phyloP scores from a whole-genome alignment of 768 basidiomycete genomes.

The Artomyces pyxidatus region DNA sequence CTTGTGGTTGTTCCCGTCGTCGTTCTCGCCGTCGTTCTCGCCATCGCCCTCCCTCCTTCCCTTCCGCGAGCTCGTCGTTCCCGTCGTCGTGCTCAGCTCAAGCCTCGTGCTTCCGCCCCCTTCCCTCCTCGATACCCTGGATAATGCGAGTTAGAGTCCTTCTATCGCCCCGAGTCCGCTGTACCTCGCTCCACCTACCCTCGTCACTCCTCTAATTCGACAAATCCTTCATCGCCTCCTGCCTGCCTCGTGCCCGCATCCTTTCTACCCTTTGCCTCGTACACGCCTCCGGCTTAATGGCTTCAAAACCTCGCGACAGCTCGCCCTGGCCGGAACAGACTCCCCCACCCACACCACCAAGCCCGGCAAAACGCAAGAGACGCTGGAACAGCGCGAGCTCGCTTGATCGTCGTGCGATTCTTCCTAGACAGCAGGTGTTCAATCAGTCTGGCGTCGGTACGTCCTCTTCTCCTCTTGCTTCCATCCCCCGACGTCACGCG shows the following conservation, averaged over 20 bases:
- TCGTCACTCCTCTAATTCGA: slow-evolving; percentile 13
- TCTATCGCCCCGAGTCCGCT: slow-evolving; percentile 6
- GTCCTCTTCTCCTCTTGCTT: neutral
- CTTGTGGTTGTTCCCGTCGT: neutral
- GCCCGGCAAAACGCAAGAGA: slow-evolving; percentile 25
- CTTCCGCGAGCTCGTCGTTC: slow-evolving; percentile 22
- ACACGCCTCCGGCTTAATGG: slow-evolving; percentile 25
- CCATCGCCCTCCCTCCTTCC: slow-evolving; percentile 9
- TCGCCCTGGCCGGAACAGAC: slow-evolving; percentile 41
- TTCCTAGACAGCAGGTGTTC: slow-evolving; percentile 11
- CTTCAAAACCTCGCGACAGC: slow-evolving; percentile 24
- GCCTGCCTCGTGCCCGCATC: slow-evolving; percentile 17
- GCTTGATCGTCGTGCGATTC: slow-evolving; percentile 11
- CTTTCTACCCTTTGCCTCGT: slow-evolving; percentile 15
- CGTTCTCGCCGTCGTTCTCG: neutral
- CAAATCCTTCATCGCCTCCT: slow-evolving; percentile 16
- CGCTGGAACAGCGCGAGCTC: slow-evolving; percentile 5
- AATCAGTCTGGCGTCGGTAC: slow-evolving; percentile 14
- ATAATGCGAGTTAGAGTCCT: slow-evolving; percentile 23
- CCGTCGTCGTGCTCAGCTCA: slow-evolving; percentile 19
- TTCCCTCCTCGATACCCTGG: slow-evolving; percentile 18
- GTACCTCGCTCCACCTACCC: slow-evolving; percentile 10
- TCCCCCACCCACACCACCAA: slow-evolving; percentile 20
- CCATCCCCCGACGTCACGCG: neutral
- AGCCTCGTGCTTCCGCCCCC: slow-evolving; percentile 16